These are phyloP conservation scores for Penicillium sp. DNA, from an alignment of 2,329 filamentous ascomycete species.

Conservation along the genomic window DNA sequence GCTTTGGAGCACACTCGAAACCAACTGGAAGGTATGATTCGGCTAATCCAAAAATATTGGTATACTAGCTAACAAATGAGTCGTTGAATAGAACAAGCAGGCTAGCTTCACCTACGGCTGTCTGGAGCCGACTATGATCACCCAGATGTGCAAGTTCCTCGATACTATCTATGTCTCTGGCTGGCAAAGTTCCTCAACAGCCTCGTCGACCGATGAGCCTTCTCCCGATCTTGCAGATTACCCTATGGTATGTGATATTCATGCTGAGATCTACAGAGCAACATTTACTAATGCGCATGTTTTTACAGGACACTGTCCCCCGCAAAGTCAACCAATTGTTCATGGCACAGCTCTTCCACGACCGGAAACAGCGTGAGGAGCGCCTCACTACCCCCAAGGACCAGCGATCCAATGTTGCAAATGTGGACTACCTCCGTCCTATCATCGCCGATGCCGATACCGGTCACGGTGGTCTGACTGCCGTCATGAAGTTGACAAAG, in stretches of 20 bases:
- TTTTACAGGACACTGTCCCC: conserved; percentile 80
- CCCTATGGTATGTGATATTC: conserved; percentile 66
- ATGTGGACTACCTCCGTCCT: conserved; percentile 90
- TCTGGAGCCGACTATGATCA: conserved; percentile 96
- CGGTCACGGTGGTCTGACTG: conserved; percentile 94
- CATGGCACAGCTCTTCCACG: conserved; percentile 98
- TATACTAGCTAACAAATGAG: not conserved
- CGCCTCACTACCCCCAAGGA: conserved; percentile 74
- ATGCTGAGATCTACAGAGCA: not conserved
- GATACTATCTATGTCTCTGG: conserved; percentile 99
- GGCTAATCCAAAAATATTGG: not conserved
- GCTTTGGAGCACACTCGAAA: conserved; percentile 86
- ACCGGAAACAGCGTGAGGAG: conserved; percentile 97
- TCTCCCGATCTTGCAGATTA: conserved; percentile 98
- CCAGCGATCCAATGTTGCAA: conserved; percentile 70
- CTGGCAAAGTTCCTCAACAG: conserved; percentile 97
- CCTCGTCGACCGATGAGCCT: conserved; percentile 91
- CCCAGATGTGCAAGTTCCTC: conserved; percentile 98
- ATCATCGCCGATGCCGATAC: conserved; percentile 98
- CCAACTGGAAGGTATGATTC: conserved; percentile 70
- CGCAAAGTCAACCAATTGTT: conserved; percentile 98
- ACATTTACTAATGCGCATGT: conserved; percentile 14
- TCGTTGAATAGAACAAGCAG: conserved; percentile 66
- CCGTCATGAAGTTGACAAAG: conserved; percentile 99
- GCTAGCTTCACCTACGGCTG: conserved; percentile 96